A percentile compares a stretch with the other conserved stretches of the same genome.
Evolutionary conservation across 75 land plant genomes (phyloP).

Genomic region (Azolla pinnata): DNA sequence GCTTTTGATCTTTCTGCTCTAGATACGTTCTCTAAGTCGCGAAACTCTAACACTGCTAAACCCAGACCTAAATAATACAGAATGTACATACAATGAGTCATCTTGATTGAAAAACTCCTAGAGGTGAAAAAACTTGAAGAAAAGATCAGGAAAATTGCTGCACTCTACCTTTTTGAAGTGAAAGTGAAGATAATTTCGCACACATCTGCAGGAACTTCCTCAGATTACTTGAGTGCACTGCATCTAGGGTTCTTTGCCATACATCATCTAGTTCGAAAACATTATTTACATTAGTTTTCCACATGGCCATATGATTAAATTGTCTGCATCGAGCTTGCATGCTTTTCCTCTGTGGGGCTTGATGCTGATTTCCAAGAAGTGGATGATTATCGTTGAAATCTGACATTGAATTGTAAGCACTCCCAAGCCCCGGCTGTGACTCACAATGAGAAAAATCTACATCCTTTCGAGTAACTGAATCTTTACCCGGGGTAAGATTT

Average conservation of each 20-base stretch:
- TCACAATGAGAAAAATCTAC: no score
- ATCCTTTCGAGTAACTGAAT: no score
- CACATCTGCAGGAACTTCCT: conserved; percentile 48
- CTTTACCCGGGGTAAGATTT: no score
- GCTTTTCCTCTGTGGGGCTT: no score
- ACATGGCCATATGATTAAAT: no score
- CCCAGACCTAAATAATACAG: not conserved
- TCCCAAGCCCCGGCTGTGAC: no score
- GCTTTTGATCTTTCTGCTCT: conserved; percentile 58
- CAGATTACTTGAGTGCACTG: conserved; percentile 25
- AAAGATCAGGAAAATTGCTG: not conserved
- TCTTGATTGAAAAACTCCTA: not conserved
- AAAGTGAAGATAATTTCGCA: conserved; percentile 55
- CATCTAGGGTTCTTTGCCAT: conserved; percentile 53
- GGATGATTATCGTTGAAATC: no score
- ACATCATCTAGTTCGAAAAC: conserved; percentile 45
- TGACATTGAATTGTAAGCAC: no score
- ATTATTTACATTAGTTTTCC: no score
- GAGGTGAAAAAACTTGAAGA: not conserved
- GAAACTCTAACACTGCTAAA: conserved; percentile 23
- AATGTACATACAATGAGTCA: not conserved
- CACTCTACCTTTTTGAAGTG: conserved; percentile 46
- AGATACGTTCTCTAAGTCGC: conserved; percentile 30
- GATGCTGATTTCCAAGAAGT: no score
- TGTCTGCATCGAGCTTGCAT: no score